Evolutionary conservation across 2,329 filamentous ascomycete genomes (phyloP).

Genomic region (Harringtonia lauricola): DNA sequence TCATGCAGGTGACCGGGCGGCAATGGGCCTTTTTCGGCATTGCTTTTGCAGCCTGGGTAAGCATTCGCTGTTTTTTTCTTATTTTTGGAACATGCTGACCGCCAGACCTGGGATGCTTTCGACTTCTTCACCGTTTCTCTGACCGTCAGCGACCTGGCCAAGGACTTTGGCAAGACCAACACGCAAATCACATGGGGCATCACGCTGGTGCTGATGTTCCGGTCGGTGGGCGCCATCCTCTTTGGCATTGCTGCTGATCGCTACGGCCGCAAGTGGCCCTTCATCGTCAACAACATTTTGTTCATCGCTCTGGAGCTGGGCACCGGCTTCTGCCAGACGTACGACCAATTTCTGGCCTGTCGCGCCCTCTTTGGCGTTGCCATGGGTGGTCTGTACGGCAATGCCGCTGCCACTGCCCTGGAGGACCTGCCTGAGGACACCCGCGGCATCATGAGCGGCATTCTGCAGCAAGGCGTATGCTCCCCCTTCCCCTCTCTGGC

Average conservation of each 20-base stretch:
- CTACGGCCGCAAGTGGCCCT: conserved; percentile 74
- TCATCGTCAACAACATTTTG: conserved; percentile 67
- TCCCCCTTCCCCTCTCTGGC: background rate
- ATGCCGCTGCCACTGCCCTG: conserved; percentile 66
- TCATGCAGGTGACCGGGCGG: conserved; percentile 49
- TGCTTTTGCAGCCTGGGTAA: conserved; percentile 57
- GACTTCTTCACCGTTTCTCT: conserved; percentile 76
- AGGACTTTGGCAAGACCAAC: conserved; percentile 37
- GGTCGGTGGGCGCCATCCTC: conserved; percentile 61
- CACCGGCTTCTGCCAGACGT: conserved; percentile 66
- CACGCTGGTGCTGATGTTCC: conserved; percentile 62
- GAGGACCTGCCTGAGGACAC: conserved; percentile 49
- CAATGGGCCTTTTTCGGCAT: conserved; percentile 71
- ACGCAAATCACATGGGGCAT: conserved; percentile 66
- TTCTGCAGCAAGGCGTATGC: conserved; percentile 61
- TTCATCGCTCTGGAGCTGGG: conserved; percentile 46
- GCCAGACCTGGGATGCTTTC: conserved; percentile 60
- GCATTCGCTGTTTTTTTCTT: background rate
- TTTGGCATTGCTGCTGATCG: conserved; percentile 72
- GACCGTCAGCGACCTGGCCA: conserved; percentile 59
- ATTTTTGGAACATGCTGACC: background rate
- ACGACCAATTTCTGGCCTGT: conserved; percentile 64
- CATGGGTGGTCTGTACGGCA: conserved; percentile 74
- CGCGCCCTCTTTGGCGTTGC: conserved; percentile 64
- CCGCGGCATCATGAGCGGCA: conserved; percentile 70